A percentile compares a stretch with the other conserved stretches of the same genome.
These are phyloP conservation scores for Pichia sp. DNA, from an alignment of 1,139 yeast genomes.

Conservation along the genomic window DNA sequence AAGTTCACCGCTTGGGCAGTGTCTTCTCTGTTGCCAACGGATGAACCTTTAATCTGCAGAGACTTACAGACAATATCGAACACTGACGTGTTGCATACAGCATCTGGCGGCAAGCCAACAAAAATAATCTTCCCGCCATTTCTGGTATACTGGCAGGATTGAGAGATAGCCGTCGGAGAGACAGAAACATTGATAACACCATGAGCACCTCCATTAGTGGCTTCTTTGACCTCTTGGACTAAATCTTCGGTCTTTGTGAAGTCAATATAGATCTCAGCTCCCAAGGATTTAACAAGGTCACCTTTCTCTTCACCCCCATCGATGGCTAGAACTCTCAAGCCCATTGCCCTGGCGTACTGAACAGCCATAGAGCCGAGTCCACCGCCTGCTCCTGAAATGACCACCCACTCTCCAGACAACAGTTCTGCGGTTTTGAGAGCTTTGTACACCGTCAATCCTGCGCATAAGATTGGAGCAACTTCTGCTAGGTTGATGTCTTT, in stretches of 20 bases:
- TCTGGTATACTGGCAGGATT: constrained; percentile 62
- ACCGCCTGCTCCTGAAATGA: constrained; percentile 76
- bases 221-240: constrained; percentile 49
- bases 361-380: constrained; percentile 73
- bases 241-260: constrained; percentile 56
- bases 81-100: constrained; percentile 59
- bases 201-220: constrained; percentile 70
- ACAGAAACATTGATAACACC: constrained; percentile 73
- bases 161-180: constrained; percentile 60
- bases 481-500: constrained; percentile 61
- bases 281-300: constrained; percentile 50
- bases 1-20: constrained; percentile 72
- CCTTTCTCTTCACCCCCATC: constrained; percentile 72
- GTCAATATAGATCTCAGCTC: constrained; percentile 67
- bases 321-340: constrained; percentile 66
- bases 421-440: constrained; percentile 64
- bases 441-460: constrained; percentile 77
- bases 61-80: constrained; percentile 65
- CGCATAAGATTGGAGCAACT: constrained; percentile 72
- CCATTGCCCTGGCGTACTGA: constrained; percentile 75
- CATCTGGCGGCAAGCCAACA: constrained; percentile 73
- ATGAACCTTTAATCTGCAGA: constrained; percentile 62
- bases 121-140: constrained; percentile 66
- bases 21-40: constrained; percentile 79
- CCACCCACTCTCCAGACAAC: constrained; percentile 70